Evolutionary conservation across 345 rosid genomes (phyloP), one percentile per base, ranked within the genome.

Genomic region (Ricinus communis): DNA sequence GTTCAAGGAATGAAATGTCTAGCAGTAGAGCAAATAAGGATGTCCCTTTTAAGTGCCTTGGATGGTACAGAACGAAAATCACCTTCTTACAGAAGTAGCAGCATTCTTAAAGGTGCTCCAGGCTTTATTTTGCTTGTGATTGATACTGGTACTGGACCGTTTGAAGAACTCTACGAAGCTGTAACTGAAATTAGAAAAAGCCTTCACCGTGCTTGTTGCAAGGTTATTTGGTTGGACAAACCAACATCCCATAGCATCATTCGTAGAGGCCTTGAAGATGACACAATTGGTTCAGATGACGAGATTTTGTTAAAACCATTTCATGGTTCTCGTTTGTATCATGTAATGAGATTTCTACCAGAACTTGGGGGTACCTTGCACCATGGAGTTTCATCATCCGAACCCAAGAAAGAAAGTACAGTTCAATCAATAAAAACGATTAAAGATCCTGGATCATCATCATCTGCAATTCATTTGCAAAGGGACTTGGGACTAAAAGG

Each of bases 151-250:
- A 66, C 84, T 3, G 95, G 87, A 62, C 83, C 90, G 1, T 76
- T 82, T 57, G 19, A 4, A 22, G 83, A 85, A 15, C 69, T 91
- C 1, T 40, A 28, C 21, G 64, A 45, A 22, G 66, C 33, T 60
- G 86, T 91, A 24, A n/a, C 78, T 33, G 85, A 84, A 43, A 87
- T 90, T 64, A 77, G 81, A 27, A 79, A 69, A 71, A 76, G 80
- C n/a, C 72, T 86, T 36, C 75, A 73, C 8, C 57, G 62, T 40
- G 22, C 46, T 57, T 53, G 36, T 8, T 87, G 82, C 71, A 85
- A 77, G 80, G 91, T 89, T 27, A 86, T 91, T 58, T 93, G 97
- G 98, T 69, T 93, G 27, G 88, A 83, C 49, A 84, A 75, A 52
- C 82, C 89, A 0, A 72, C 72, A 21, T 74, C 76, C 8, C 72